Base-by-base conservation (phyloP, 2,329 filamentous ascomycete species). In the Aulographum hederae region DNA sequence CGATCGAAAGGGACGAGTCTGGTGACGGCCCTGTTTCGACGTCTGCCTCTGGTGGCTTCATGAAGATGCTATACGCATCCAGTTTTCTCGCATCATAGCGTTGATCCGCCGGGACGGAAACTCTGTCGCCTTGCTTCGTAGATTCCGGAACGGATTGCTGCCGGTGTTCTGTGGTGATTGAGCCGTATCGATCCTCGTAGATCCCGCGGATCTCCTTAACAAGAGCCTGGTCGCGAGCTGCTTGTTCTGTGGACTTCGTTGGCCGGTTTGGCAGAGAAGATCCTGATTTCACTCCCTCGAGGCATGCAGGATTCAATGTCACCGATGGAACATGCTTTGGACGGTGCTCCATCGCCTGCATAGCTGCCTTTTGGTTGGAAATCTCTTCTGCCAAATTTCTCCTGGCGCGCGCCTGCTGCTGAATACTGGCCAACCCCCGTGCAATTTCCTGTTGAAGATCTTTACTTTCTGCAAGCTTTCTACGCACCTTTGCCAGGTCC, bases 141-240 rank as follows among this genome's bases (percentile, higher is more conserved):
- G 20, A 23, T 6, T 6, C 6, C 20, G 30, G 15, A 5, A 15
- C 20, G 15, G 6, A 5, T 10, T 31, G 18, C 19, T 36, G 34
- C 12, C 13, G 16, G 23, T 34, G 34, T 10, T 14, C 18, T 8
- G 32, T 23, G 8, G 31, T 28, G 12, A 34, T 36, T 18, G 33
- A 15, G 5, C 34, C 34, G 28, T 36, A 30, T 17, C 21, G 23
- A 6, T 35, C 15, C 13, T 36, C 34, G 15, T 36, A 33, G 12
- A 36, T 34, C n/a, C 18, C 18, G 13, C 34, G 26, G 26, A 34
- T 26, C 20, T 29, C 28, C 11, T 27, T 17, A 14, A 21, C 26
- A 6, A 36, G 32, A 13, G 31, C 26, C 5, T 6, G 10, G 18
- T 33, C 31, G 5, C 16, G 6, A 8, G 32, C 11, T 14, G 11